Percentiles rank a stretch among this genome's conserved stretches.
These are phyloP conservation scores for Termitomyces sp. DNA, from an alignment of 768 basidiomycete genomes.

Conservation along the genomic window DNA sequence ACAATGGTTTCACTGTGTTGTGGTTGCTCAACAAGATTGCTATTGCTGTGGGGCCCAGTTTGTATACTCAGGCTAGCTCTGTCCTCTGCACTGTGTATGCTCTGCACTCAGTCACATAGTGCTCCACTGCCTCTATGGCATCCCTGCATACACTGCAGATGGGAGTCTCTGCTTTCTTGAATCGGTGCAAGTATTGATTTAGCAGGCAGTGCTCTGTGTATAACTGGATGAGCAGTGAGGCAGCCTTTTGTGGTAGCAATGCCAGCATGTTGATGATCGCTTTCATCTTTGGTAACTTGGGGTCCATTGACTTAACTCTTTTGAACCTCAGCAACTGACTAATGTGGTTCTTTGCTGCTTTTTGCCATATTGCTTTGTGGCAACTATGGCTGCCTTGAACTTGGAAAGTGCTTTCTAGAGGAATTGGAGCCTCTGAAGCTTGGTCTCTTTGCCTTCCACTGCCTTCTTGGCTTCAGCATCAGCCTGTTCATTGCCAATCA, in stretches of 20 bases:
- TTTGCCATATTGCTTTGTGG: not conserved
- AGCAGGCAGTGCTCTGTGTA: not conserved
- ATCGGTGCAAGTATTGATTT: no score
- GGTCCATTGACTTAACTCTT: no score
- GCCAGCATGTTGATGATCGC: no score
- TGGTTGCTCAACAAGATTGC: no score
- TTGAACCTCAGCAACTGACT: no score
- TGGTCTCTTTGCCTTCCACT: not conserved
- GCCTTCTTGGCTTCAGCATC: not conserved
- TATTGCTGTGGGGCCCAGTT: no score
- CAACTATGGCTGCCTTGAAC: not conserved
- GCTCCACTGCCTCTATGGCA: not conserved
- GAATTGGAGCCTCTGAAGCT: not conserved
- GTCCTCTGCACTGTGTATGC: not conserved
- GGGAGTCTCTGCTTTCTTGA: not conserved
- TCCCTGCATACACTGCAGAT: not conserved
- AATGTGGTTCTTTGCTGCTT: no score
- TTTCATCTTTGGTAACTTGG: no score
- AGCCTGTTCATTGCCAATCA: not conserved
- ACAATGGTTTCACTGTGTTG: no score
- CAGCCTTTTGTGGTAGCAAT: not conserved
- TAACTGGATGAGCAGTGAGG: not conserved
- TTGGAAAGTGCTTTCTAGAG: not conserved
- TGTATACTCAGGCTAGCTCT: no score
- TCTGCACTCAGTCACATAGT: not conserved